A percentile compares a stretch with the other conserved stretches of the same genome.
These are phyloP conservation scores for Wolfiporia cocos DNA, from an alignment of 1,284 basidiomycete genomes.

Conservation along the genomic window DNA sequence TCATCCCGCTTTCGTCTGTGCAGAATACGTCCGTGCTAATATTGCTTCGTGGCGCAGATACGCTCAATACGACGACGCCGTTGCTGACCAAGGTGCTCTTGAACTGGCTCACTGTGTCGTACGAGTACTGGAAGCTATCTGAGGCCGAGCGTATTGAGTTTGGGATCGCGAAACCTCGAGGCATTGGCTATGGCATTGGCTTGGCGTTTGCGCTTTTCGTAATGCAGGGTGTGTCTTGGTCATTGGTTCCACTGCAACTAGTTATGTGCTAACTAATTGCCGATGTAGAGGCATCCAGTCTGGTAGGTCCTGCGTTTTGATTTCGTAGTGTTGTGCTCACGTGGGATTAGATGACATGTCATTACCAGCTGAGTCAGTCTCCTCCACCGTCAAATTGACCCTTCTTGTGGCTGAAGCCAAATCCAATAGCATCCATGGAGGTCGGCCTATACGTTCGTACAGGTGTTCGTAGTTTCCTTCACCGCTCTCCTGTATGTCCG, in stretches of 20 bases:
- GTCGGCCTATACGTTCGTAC: constrained; percentile 47
- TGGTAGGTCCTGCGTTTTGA: constrained; percentile 28
- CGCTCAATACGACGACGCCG: constrained; percentile 54
- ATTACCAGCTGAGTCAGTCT: constrained; percentile 42
- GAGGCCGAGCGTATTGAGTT: constrained; percentile 29
- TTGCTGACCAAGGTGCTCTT: constrained; percentile 60
- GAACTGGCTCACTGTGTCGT: constrained; percentile 53
- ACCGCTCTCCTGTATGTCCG: too few species aligned
- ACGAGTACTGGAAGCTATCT: constrained; percentile 35
- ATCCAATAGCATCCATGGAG: constrained; percentile 32
- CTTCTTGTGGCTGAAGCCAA: too few species aligned
- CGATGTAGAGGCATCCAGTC: constrained; percentile 40
- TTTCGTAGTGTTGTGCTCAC: neutral
- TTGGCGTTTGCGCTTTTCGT: constrained; percentile 55
- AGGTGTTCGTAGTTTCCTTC: constrained; percentile 37
- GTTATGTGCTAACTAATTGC: neutral
- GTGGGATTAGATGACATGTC: constrained; percentile 37
- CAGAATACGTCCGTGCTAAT: too few species aligned
- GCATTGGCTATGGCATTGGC: constrained; percentile 56
- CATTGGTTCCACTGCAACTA: too few species aligned
- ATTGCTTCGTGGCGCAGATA: constrained; percentile 31
- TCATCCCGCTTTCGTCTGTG: neutral
- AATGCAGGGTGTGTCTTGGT: constrained; percentile 52
- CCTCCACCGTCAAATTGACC: neutral
- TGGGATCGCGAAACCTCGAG: constrained; percentile 33